Evolutionary conservation across 331 rosid species (phyloP).

Genomic region (Stylosanthes scabra): DNA sequence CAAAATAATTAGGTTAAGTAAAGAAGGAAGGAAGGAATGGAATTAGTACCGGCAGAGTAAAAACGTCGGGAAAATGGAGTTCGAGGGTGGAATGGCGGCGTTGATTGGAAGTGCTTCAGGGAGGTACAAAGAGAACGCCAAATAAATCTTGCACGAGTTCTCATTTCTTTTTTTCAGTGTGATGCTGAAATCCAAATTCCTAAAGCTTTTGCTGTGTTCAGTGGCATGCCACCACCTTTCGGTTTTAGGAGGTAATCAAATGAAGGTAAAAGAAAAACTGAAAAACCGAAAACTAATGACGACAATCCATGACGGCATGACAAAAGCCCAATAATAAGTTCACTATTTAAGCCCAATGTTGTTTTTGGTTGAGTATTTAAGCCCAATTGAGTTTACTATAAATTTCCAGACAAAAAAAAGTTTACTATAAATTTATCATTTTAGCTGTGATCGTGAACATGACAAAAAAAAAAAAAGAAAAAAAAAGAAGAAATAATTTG

Average conservation of each 20-base stretch:
- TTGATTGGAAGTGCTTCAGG: slow-evolving; percentile 31
- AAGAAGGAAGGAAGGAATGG: neutral
- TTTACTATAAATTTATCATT: too few relatives aligned
- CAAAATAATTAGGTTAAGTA: neutral
- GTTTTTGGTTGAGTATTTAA: too few relatives aligned
- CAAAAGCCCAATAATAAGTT: neutral
- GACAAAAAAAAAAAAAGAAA: too few relatives aligned
- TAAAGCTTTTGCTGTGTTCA: neutral
- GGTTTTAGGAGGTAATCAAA: neutral
- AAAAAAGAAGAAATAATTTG: too few relatives aligned
- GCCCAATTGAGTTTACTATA: too few relatives aligned
- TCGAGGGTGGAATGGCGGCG: slow-evolving; percentile 20
- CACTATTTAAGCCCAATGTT: slow-evolving; percentile 1
- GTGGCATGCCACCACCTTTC: neutral
- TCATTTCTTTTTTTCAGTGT: slow-evolving; percentile 5
- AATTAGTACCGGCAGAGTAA: slow-evolving; percentile 51
- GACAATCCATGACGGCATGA: neutral
- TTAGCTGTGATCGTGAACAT: too few relatives aligned
- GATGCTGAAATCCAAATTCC: neutral
- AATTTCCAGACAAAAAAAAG: too few relatives aligned
- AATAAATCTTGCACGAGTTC: slow-evolving; percentile 28
- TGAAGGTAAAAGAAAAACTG: too few relatives aligned
- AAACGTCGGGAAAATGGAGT: slow-evolving; percentile 40
- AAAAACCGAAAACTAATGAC: too few relatives aligned
- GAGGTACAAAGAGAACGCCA: slow-evolving; percentile 26